These are phyloP conservation scores for Oenanthe javanica DNA, from an alignment of 140 eudicot genomes.

Conservation along the genomic window DNA sequence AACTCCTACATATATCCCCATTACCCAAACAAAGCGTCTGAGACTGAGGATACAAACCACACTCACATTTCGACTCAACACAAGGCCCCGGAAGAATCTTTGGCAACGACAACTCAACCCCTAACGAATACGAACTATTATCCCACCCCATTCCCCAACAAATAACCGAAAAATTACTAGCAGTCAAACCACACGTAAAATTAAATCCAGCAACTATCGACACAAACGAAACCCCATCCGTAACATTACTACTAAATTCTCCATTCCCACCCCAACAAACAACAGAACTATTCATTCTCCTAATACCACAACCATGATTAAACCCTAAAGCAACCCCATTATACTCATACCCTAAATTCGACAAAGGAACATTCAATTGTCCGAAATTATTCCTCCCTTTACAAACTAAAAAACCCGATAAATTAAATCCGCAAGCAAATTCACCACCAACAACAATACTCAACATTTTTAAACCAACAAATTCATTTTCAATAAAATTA, in stretches of 20 bases:
- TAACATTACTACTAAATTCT: constrained; percentile 10
- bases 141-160: constrained; percentile 99
- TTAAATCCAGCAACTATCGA: constrained; percentile 20
- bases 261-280: constrained; percentile 24
- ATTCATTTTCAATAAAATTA: constrained; percentile 33
- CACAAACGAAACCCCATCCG: constrained; percentile 17
- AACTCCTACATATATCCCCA: constrained; percentile 77
- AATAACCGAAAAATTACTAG: constrained; percentile 30
- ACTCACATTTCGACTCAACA: constrained; percentile 48
- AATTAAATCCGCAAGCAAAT: constrained; percentile 66
- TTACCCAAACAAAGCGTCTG: constrained; percentile 64
- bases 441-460: constrained; percentile 52
- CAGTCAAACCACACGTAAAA: constrained; percentile 28
- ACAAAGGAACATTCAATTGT: constrained; percentile 40
- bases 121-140: constrained; percentile 29
- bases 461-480: constrained; percentile 35
- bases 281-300: constrained; percentile 1
- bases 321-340: constrained; percentile 3
- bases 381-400: constrained; percentile 43
- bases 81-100: constrained; percentile 86
- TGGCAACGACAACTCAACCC: constrained; percentile 45
- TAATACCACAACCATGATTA: constrained; percentile 6
- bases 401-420: constrained; percentile 50
- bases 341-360: not conserved
- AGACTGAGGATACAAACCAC: constrained; percentile 70